Evolutionary conservation across 257 asterid species (phyloP), one percentile per base, ranked within the genome.

Genomic region (Leonotis leonurus): DNA sequence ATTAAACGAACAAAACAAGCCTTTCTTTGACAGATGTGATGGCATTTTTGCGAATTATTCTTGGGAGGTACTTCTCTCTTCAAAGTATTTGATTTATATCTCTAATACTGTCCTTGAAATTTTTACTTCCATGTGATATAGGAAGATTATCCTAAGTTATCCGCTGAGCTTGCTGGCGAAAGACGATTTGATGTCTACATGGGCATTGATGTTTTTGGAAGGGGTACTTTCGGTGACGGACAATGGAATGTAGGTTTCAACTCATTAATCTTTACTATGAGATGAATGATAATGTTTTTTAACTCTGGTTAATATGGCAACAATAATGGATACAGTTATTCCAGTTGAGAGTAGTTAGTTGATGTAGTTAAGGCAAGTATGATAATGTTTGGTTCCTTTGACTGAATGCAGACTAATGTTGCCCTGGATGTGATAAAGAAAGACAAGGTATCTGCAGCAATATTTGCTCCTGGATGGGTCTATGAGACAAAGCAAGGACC

Each of bases 401-500:
- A n/a, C n/a, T n/a, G n/a, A n/a, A 25, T 48, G 59, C 85, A 93
- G 99, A 87, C 97, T 22, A 85, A 87, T 79, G 84, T 72, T 62
- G 99, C 99, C 50, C 97, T 93, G 63, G 95, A 93, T 57, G 89
- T 80, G 60, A 81, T 89, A 77, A 86, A 81, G 88, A 78, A 78
- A 70, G 60, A 56, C 65, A 78, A 80, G 9, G 91, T 93, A 60
- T 93, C 99, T 51, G 99, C 96, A 14, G 97, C 99, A 74, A 79
- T 93, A 69, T 89, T 93, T 78, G 99, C 96, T 62, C 97, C 99
- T 66, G 99, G 95, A 52, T 93, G 99, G 99, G 85, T 93, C 64
- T 87, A 89, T 22, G 97, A 93, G 85, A 85, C 85, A 53, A 51
- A 83, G 12, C 95, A 89, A 75, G 89, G 85, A 52, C 90, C 96